Evolutionary conservation across 78 protist genomes (phyloP).

Genomic region (Dictyostelium purpureum): DNA sequence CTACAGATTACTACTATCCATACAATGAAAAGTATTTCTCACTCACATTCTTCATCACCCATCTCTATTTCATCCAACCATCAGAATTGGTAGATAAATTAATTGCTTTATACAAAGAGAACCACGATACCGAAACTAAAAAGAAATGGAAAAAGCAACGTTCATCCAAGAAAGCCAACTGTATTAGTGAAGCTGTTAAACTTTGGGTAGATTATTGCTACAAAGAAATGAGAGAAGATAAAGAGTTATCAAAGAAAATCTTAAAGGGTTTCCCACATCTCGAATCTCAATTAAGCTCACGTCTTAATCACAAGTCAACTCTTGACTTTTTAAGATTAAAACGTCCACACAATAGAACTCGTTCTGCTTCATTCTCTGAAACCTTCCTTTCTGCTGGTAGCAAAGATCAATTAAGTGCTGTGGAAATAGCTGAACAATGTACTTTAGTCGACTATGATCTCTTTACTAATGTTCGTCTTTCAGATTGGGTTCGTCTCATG

Average conservation of each 20-base stretch:
- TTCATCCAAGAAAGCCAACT: constrained; percentile 15
- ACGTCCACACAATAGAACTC: constrained; percentile 7
- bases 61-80: constrained; percentile 50
- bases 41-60: constrained; percentile 45
- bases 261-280: constrained; percentile 77
- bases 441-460: constrained; percentile 50
- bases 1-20: constrained; percentile 61
- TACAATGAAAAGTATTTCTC: constrained; percentile 39
- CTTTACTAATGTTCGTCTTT: constrained; percentile 32
- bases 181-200: constrained; percentile 45
- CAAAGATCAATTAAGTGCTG: constrained; percentile 24
- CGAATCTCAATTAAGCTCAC: constrained; percentile 1
- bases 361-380: constrained; percentile 51
- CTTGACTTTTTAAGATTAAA: constrained; percentile 30
- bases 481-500: constrained; percentile 70
- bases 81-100: constrained; percentile 56
- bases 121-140: neutral
- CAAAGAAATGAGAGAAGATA: constrained; percentile 63
- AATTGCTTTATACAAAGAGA: constrained; percentile 29
- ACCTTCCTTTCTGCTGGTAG: neutral
- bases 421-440: constrained; percentile 67
- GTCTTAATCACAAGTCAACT: constrained; percentile 25
- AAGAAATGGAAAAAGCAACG: constrained; percentile 60
- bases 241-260: constrained; percentile 40
- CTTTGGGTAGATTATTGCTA: constrained; percentile 77